A percentile compares a stretch with the other conserved stretches of the same genome.
phyloP scores from a whole-genome alignment of 73 alveolate species.

The Effrenium voratum region DNA sequence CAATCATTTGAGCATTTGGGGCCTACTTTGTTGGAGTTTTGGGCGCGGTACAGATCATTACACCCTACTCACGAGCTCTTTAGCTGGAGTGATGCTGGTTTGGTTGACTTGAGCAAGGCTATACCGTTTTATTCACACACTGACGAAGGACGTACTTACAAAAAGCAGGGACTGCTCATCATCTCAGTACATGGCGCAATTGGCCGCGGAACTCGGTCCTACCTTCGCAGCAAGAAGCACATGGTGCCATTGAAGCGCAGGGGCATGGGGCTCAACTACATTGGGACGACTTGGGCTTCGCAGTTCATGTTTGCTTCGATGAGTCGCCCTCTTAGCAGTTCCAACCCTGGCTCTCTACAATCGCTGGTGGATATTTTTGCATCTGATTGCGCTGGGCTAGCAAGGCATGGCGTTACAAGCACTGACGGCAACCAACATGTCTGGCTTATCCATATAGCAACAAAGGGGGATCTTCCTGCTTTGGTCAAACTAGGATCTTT shows the following conservation, averaged over 20 bases:
- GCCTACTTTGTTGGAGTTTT: not conserved
- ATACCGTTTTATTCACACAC: conserved; percentile 19
- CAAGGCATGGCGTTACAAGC: not conserved
- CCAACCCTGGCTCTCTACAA: not conserved
- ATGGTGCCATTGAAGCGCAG: not conserved
- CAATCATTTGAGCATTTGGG: not conserved
- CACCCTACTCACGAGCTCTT: conserved; percentile 5
- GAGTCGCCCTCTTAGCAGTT: not conserved
- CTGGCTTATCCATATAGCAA: not conserved
- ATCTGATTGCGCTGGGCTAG: not conserved
- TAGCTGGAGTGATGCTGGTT: not conserved
- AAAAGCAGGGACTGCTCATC: not conserved
- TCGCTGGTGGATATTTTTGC: not conserved
- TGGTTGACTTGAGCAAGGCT: not conserved
- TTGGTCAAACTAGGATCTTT: not conserved
- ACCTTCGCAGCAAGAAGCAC: not conserved
- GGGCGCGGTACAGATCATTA: not conserved
- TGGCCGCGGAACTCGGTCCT: conserved; percentile 20
- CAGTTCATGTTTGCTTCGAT: not conserved
- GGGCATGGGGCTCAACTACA: conserved; percentile 38
- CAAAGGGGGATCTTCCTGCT: conserved; percentile 64
- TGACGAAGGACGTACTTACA: conserved; percentile 4
- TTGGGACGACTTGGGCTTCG: conserved; percentile 8
- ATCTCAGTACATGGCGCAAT: conserved; percentile 3
- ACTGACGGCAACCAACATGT: not conserved